phyloP scores from a whole-genome alignment of 495 filamentous ascomycete species.

The Penicillium coprophilum region DNA sequence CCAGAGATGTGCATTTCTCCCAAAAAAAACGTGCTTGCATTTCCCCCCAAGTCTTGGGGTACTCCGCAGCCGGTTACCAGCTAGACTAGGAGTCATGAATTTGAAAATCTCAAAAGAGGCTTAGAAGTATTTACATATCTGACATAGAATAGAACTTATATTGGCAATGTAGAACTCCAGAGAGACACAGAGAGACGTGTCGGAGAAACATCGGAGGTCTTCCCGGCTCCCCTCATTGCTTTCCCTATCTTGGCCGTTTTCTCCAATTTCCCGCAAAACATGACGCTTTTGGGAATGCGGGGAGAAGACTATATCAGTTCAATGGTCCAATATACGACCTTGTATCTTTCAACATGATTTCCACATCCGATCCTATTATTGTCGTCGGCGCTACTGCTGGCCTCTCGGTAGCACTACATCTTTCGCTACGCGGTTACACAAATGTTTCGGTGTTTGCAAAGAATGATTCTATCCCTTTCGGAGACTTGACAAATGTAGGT shows the following conservation, averaged over 20 bases:
- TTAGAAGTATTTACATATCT: background rate
- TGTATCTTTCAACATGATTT: slow-evolving; percentile 20
- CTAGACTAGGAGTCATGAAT: background rate
- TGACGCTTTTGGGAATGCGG: slow-evolving; percentile 5
- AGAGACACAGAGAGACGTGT: background rate
- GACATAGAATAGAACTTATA: background rate
- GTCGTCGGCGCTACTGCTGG: slow-evolving; percentile 51
- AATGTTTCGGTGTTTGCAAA: slow-evolving; percentile 40
- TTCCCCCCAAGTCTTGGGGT: background rate
- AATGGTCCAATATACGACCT: background rate
- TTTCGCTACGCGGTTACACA: slow-evolving; percentile 45
- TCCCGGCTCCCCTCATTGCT: slow-evolving; percentile 4
- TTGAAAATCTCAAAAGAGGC: background rate
- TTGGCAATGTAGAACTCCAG: background rate
- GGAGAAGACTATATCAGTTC: slow-evolving; percentile 6
- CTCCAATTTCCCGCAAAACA: slow-evolving; percentile 10
- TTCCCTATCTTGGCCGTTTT: background rate
- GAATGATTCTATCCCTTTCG: slow-evolving; percentile 20
- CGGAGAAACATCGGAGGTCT: slow-evolving; percentile 4
- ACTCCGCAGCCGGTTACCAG: background rate
- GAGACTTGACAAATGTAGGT: slow-evolving; percentile 36
- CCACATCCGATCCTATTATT: slow-evolving; percentile 24
- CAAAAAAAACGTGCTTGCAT: background rate
- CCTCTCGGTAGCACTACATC: slow-evolving; percentile 51
- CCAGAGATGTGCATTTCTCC: background rate